phyloP scores from a whole-genome alignment of 495 filamentous ascomycete species.

The Penicillium cinerascens region DNA sequence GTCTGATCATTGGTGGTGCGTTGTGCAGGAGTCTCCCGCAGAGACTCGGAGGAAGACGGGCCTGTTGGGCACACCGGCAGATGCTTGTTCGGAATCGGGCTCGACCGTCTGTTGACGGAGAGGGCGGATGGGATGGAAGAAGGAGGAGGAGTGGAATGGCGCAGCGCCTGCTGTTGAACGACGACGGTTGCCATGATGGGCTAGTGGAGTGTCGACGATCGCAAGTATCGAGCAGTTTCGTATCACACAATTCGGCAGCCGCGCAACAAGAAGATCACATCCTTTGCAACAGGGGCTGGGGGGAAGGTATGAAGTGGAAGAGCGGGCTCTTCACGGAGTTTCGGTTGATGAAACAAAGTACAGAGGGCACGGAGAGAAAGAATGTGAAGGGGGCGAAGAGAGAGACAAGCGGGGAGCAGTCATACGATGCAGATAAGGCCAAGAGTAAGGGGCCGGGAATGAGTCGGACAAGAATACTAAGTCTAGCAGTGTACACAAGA shows the following conservation, averaged over 20 bases:
- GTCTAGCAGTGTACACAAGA: not conserved
- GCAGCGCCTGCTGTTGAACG: constrained; percentile 45
- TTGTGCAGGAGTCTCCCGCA: constrained; percentile 50
- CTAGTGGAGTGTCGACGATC: constrained; percentile 1
- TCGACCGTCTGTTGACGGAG: constrained; percentile 41
- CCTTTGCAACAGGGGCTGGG: constrained; percentile 3
- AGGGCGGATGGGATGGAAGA: constrained; percentile 36
- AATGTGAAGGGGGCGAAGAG: constrained; percentile 3
- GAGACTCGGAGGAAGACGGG: constrained; percentile 53
- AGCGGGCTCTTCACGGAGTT: not conserved
- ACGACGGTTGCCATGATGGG: constrained; percentile 49
- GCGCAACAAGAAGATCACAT: constrained; percentile 12
- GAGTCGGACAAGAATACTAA: not conserved
- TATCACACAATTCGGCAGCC: constrained; percentile 11
- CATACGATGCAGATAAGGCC: constrained; percentile 11
- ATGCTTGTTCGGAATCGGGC: constrained; percentile 85
- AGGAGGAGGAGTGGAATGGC: constrained; percentile 46
- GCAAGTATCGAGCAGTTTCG: not conserved
- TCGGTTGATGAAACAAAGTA: not conserved
- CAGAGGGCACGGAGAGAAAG: not conserved
- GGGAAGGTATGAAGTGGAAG: not conserved
- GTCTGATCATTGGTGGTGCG: constrained; percentile 41
- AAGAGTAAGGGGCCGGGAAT: constrained; percentile 12
- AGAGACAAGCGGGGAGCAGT: not conserved
- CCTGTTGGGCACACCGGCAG: constrained; percentile 81